Evolutionary conservation across 2,329 filamentous ascomycete genomes (phyloP).

Genomic region (Fusarium annulatum): DNA sequence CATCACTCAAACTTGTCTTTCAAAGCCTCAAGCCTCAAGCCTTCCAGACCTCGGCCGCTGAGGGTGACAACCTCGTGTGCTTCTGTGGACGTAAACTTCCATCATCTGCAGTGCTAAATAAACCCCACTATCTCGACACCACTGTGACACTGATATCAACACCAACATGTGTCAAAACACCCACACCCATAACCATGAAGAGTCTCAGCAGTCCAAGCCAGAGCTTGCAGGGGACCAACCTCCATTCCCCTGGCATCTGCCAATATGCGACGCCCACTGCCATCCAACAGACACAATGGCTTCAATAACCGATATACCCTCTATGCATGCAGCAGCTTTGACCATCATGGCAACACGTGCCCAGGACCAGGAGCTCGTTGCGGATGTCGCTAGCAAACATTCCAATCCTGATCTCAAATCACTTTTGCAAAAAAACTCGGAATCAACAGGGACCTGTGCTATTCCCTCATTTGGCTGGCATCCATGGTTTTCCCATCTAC

Average conservation of each 20-base stretch:
- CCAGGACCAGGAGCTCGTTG: slow-evolving; percentile 80
- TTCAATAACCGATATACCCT: slow-evolving; percentile 65
- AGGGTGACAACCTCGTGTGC: slow-evolving; percentile 5
- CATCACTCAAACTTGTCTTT: slow-evolving; percentile 11
- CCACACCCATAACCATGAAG: slow-evolving; percentile 14
- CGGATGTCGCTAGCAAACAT: slow-evolving; percentile 67
- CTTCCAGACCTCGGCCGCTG: not conserved
- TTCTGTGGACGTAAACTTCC: not conserved
- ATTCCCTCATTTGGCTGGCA: slow-evolving; percentile 88
- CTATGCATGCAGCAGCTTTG: slow-evolving; percentile 73
- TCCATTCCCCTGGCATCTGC: slow-evolving; percentile 75
- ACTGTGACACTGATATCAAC: not conserved
- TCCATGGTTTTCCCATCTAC: slow-evolving; percentile 85
- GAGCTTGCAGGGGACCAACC: not conserved
- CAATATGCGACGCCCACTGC: slow-evolving; percentile 83
- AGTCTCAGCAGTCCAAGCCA: not conserved
- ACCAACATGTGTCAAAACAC: slow-evolving; percentile 22
- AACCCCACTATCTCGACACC: not conserved
- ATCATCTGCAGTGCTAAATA: not conserved
- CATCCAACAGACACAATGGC: slow-evolving; percentile 84
- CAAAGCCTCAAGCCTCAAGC: slow-evolving; percentile 12
- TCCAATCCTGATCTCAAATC: slow-evolving; percentile 52
- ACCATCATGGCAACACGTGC: slow-evolving; percentile 82
- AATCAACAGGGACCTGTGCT: slow-evolving; percentile 31
- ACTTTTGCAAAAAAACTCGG: not conserved